Percentiles rank a stretch among this genome's conserved stretches.
Evolutionary conservation across 768 basidiomycete species (phyloP).

Genomic region (Leucosporidium yakuticum): DNA sequence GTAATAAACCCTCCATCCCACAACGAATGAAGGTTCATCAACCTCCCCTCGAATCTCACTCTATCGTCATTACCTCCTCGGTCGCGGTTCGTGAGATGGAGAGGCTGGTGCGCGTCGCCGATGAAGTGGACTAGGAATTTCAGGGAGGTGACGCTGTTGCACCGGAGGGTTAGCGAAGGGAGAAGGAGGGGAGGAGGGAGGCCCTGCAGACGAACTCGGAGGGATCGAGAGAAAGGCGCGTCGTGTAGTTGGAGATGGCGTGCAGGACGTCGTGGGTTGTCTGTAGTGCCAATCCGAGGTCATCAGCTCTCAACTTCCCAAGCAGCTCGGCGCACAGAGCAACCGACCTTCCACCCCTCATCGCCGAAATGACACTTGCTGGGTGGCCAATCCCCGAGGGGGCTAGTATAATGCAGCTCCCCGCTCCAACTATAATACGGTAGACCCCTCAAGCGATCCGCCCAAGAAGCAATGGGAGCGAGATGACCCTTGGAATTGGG

Average conservation of each 20-base stretch:
- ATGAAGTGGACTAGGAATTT: slow-evolving; percentile 90
- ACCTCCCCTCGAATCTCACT: slow-evolving; percentile 28
- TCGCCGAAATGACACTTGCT: slow-evolving; percentile 60
- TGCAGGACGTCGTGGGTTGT: slow-evolving; percentile 62
- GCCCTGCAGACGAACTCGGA: slow-evolving; percentile 12
- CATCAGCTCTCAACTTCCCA: too few species aligned
- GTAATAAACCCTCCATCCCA: slow-evolving; percentile 73
- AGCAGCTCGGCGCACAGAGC: too few species aligned
- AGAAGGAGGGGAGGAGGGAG: not conserved
- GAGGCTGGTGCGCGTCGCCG: slow-evolving; percentile 83
- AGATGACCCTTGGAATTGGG: slow-evolving; percentile 62
- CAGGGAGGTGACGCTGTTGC: slow-evolving; percentile 53
- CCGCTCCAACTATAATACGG: slow-evolving; percentile 18
- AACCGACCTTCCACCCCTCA: slow-evolving; percentile 52
- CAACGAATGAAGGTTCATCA: slow-evolving; percentile 29
- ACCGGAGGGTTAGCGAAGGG: not conserved
- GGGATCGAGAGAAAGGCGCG: slow-evolving; percentile 20
- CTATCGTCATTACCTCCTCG: slow-evolving; percentile 72
- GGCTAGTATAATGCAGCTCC: slow-evolving; percentile 23
- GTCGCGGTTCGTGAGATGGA: slow-evolving; percentile 82
- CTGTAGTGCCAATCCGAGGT: not conserved
- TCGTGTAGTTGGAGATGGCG: slow-evolving; percentile 63
- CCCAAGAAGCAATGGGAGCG: slow-evolving; percentile 80
- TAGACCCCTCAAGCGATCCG: slow-evolving; percentile 56
- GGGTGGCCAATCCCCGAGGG: slow-evolving; percentile 49